Base-by-base conservation (phyloP, 495 filamentous ascomycete species). In the Neurospora sp. region DNA sequence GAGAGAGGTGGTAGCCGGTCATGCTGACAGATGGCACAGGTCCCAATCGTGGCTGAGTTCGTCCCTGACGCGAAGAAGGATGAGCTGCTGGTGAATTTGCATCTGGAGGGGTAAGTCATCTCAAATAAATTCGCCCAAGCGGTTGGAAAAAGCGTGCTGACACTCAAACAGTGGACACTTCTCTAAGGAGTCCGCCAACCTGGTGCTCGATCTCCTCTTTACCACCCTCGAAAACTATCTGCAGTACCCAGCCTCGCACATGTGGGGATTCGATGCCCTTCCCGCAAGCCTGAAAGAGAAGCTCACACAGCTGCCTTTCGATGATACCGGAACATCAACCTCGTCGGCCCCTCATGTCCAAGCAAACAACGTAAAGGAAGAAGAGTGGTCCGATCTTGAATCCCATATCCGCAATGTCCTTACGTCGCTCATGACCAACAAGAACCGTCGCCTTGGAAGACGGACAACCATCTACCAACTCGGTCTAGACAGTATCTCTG, bases 401-500 rank as follows among this genome's bases (percentile, higher is more conserved):
- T 48, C 31, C 2, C 76, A 75, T 1, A 83, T 94, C 12, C 85
- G 91, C 53, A 80, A 84, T 0, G 83, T 89, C 8, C 79, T 96
- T 41, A 84, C 88, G 2, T 77, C 79, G 31, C 84, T 94, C 40
- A 87, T 89, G 4, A 79, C 82, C 12, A 71, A 81, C 4, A 82
- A 89, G 0, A 75, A 83, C 12, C 79, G 86, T 4, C 83, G 85
- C 22, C 92, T 98, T 37, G 78, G 79, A 3, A 85, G 86, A 16
- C 76, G 81, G 8, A 87, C 88, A 1, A 92, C 89, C 37, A 93
- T 97, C 35, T 96, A 94, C 77, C 88, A 90, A 74, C 87, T 97
- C 37, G 94, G 95, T 3, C 83, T 97, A 59, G 94, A 98, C 80
- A 96, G 93, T 71, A 93, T 98, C 74, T 92, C 88, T 44, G 91